Percentiles rank a stretch among this genome's conserved stretches.
Evolutionary conservation across 2,329 filamentous ascomycete species (phyloP).

Genomic region (Xylaria sp.): DNA sequence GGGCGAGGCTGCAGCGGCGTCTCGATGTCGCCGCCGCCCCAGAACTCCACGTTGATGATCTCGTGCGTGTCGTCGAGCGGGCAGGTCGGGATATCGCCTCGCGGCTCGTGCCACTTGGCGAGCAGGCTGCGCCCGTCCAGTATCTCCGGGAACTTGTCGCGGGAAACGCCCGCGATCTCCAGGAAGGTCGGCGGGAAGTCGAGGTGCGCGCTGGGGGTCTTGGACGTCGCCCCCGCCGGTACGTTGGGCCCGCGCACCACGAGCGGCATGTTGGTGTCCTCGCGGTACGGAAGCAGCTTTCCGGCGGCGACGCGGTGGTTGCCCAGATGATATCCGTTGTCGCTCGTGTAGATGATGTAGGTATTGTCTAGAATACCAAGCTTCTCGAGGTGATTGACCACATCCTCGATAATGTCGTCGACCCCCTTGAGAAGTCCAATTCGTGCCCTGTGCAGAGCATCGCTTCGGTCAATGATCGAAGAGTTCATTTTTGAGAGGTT

Average conservation of each 20-base stretch:
- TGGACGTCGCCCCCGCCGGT: slow-evolving; percentile 20
- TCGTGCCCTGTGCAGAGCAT: neutral
- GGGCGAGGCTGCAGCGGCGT: slow-evolving; percentile 10
- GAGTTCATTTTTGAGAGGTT: neutral
- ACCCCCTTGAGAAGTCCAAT: slow-evolving; percentile 9
- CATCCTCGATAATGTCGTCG: slow-evolving; percentile 16
- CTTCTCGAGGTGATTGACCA: slow-evolving; percentile 1
- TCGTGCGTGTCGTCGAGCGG: slow-evolving; percentile 20
- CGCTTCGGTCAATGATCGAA: neutral
- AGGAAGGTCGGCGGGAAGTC: slow-evolving; percentile 38
- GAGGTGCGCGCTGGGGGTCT: slow-evolving; percentile 29
- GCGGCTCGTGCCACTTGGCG: slow-evolving; percentile 32
- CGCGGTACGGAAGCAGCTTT: slow-evolving; percentile 34
- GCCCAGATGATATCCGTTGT: slow-evolving; percentile 37
- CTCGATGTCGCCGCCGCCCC: slow-evolving; percentile 31
- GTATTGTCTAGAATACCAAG: slow-evolving; percentile 11
- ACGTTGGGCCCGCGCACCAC: slow-evolving; percentile 35
- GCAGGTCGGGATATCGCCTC: slow-evolving; percentile 12
- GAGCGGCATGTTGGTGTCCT: slow-evolving; percentile 38
- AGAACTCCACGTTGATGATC: slow-evolving; percentile 34
- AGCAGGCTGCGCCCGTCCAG: slow-evolving; percentile 38
- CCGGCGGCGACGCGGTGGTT: slow-evolving; percentile 32
- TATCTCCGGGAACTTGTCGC: slow-evolving; percentile 27
- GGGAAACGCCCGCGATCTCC: slow-evolving; percentile 30
- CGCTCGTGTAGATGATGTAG: slow-evolving; percentile 19